Percentiles rank a stretch among this genome's conserved stretches.
phyloP scores from a whole-genome alignment of 345 rosid species.

The Gossypium bickii region DNA sequence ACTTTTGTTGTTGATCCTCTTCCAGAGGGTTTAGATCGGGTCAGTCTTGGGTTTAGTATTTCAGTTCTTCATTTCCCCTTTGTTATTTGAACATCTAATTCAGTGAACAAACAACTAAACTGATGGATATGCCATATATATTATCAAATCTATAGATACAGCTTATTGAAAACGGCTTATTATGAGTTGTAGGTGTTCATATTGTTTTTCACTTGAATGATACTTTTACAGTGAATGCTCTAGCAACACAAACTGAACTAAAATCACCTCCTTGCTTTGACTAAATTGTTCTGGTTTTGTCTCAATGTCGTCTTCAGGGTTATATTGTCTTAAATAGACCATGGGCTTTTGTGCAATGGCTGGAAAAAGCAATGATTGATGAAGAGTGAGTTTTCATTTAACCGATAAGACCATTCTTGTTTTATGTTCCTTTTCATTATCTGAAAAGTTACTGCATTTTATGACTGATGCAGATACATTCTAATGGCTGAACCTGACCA shows the following conservation, averaged over 20 bases:
- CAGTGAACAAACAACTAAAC: background rate
- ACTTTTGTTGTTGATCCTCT: conserved; percentile 73
- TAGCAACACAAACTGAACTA: background rate
- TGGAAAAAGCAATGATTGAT: conserved; percentile 57
- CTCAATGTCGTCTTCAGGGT: conserved; percentile 42
- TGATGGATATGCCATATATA: background rate
- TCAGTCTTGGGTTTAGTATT: conserved; percentile 19
- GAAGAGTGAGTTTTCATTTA: conserved; percentile 16
- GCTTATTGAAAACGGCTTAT: background rate
- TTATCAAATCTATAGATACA: background rate
- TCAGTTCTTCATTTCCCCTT: background rate
- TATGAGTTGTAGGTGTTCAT: background rate
- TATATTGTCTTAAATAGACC: conserved; percentile 76
- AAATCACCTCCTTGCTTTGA: background rate
- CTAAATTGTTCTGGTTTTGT: background rate
- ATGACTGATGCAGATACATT: conserved; percentile 49
- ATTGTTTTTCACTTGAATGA: background rate
- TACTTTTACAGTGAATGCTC: background rate
- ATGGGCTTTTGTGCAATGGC: conserved; percentile 86
- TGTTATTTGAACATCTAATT: background rate
- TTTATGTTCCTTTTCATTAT: background rate
- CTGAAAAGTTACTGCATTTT: conserved; percentile 22
- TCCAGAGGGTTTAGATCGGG: conserved; percentile 72
- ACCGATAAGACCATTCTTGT: background rate
- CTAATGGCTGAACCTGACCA: conserved; percentile 90